Evolutionary conservation across 306 rosid species (phyloP).

Genomic region (Prunus mume): DNA sequence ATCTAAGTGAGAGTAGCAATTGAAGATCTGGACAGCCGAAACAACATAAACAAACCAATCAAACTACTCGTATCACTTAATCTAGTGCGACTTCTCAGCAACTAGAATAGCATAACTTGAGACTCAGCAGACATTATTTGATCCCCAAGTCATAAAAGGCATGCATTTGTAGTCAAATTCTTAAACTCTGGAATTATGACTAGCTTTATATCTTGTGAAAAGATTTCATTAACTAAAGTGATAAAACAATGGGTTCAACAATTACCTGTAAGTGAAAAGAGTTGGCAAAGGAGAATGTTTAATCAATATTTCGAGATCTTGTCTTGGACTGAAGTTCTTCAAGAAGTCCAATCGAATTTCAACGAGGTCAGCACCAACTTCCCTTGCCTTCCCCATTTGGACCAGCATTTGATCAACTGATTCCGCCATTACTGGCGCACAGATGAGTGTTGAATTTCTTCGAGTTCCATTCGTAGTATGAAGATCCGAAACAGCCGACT

Average conservation of each 20-base stretch:
- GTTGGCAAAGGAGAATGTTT: slow-evolving; percentile 41
- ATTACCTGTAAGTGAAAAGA: slow-evolving; percentile 50
- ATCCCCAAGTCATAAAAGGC: not conserved
- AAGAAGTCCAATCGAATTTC: slow-evolving; percentile 53
- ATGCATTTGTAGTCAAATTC: not conserved
- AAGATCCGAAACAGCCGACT: slow-evolving; percentile 29
- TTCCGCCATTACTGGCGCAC: slow-evolving; percentile 47
- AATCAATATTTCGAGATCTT: slow-evolving; percentile 36
- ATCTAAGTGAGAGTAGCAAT: too few relatives aligned
- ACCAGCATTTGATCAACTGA: slow-evolving; percentile 41
- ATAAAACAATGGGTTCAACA: not conserved
- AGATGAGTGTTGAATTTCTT: slow-evolving; percentile 44
- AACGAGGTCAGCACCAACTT: slow-evolving; percentile 48
- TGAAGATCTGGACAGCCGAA: not conserved
- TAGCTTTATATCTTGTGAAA: not conserved
- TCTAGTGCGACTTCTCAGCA: not conserved
- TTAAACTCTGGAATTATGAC: not conserved
- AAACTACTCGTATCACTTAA: not conserved
- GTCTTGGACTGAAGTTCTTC: slow-evolving; percentile 42
- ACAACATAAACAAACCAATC: not conserved
- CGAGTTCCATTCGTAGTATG: slow-evolving; percentile 15
- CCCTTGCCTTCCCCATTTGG: slow-evolving; percentile 42
- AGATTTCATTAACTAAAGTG: not conserved
- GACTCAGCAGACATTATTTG: not conserved
- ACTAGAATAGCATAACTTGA: not conserved